These are phyloP conservation scores for Ceratobasidium sp. DNA, from an alignment of 1,284 basidiomycete genomes.

Conservation along the genomic window DNA sequence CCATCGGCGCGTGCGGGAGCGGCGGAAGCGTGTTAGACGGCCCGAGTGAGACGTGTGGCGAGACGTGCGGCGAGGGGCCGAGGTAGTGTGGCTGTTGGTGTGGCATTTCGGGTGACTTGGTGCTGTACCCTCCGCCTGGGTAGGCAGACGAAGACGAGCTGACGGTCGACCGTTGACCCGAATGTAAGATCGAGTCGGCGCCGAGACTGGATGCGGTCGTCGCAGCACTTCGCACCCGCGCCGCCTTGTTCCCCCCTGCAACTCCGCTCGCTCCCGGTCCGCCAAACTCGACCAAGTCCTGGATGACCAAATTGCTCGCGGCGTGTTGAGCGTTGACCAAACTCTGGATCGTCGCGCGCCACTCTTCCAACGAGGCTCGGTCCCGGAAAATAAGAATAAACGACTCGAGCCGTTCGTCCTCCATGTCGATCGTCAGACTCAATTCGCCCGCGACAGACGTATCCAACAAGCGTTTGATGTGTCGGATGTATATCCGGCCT, in stretches of 20 bases:
- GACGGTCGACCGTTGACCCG: constrained; percentile 67
- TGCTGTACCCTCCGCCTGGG: too few species aligned
- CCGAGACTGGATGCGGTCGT: constrained; percentile 61
- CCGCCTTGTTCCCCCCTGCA: background rate
- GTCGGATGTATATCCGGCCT: constrained; percentile 93
- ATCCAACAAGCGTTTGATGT: constrained; percentile 89
- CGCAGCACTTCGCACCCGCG: constrained; percentile 14
- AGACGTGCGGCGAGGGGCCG: constrained; percentile 56
- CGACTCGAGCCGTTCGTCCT: constrained; percentile 91
- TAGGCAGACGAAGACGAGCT: constrained; percentile 62
- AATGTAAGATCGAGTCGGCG: constrained; percentile 63
- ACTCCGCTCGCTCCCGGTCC: constrained; percentile 23
- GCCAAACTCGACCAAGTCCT: constrained; percentile 47
- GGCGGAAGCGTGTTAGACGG: constrained; percentile 83
- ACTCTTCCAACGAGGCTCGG: constrained; percentile 87
- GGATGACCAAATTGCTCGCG: constrained; percentile 53
- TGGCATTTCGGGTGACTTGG: constrained; percentile 64
- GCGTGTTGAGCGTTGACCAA: constrained; percentile 52
- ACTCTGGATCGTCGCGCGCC: constrained; percentile 82
- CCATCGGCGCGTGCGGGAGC: constrained; percentile 87
- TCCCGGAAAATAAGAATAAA: constrained; percentile 97
- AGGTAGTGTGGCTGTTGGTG: constrained; percentile 28
- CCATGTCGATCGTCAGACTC: constrained; percentile 94
- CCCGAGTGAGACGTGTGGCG: constrained; percentile 81
- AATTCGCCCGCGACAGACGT: constrained; percentile 83